These are phyloP conservation scores for Amanita muscaria DNA, from an alignment of 768 basidiomycete species.

Conservation along the genomic window DNA sequence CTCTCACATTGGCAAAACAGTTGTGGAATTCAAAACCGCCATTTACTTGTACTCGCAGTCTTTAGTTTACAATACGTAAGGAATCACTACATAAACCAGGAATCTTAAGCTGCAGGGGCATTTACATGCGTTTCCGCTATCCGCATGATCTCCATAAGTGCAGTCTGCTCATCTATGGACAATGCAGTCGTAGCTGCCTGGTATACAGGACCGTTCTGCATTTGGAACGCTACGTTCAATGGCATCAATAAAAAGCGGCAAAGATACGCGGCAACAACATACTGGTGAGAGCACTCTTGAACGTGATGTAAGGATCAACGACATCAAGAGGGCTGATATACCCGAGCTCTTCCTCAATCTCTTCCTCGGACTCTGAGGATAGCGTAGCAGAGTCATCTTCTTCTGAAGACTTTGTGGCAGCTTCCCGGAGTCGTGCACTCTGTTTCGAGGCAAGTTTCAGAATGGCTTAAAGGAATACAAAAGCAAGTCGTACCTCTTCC, in stretches of 20 bases:
- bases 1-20: too few relatives aligned
- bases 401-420: slow-evolving; percentile 37
- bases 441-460: slow-evolving; percentile 18
- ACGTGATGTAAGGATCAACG: slow-evolving; percentile 68
- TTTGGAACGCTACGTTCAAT: slow-evolving; percentile 57
- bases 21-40: too few relatives aligned
- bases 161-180: slow-evolving; percentile 65
- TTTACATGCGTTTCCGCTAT: slow-evolving; percentile 42
- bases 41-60: neutral
- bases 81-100: neutral
- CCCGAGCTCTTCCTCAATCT: slow-evolving; percentile 76
- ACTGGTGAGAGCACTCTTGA: slow-evolving; percentile 76
- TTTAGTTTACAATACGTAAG: too few relatives aligned
- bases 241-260: slow-evolving; percentile 5
- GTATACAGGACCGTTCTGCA: slow-evolving; percentile 57
- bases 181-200: slow-evolving; percentile 67
- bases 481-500: slow-evolving; percentile 46
- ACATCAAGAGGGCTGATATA: slow-evolving; percentile 79
- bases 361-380: slow-evolving; percentile 46
- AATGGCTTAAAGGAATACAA: neutral
- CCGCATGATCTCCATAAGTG: slow-evolving; percentile 81
- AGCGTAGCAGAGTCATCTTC: slow-evolving; percentile 46
- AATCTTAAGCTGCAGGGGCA: slow-evolving; percentile 5
- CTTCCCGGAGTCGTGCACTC: slow-evolving; percentile 68
- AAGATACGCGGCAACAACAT: slow-evolving; percentile 24